Evolutionary conservation across 176 grass and related monocot genomes (phyloP).

Genomic region (Triticum timopheevii): DNA sequence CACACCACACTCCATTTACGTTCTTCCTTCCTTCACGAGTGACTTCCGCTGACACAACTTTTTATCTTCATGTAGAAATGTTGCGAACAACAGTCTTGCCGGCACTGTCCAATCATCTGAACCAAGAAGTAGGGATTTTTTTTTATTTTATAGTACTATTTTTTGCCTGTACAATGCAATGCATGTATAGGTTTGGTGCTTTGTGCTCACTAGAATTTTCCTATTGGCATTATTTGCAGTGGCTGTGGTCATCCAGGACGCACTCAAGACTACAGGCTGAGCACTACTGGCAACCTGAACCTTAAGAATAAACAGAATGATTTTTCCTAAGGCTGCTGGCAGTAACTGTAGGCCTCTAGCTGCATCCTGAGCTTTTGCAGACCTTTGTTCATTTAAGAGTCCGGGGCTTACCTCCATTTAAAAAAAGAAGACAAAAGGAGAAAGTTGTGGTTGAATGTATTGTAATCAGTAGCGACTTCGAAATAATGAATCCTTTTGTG

Average conservation of each 20-base stretch:
- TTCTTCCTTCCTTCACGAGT: background rate
- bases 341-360: no score
- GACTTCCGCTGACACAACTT: background rate
- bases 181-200: background rate
- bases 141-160: no score
- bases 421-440: no score
- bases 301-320: background rate
- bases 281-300: background rate
- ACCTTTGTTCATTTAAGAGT: background rate
- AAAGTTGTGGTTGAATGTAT: no score
- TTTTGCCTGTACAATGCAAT: no score
- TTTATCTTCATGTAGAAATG: slow-evolving; percentile 28
- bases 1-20: background rate
- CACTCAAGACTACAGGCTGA: slow-evolving; percentile 9
- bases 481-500: no score
- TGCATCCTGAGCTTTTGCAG: background rate
- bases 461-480: no score
- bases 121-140: slow-evolving; percentile 18
- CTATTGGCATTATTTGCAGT: slow-evolving; percentile 16
- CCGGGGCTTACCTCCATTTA: no score
- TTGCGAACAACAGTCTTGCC: slow-evolving; percentile 19
- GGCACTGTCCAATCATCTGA: slow-evolving; percentile 33
- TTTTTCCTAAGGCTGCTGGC: background rate
- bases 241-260: slow-evolving; percentile 9
- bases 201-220: background rate